Evolutionary conservation across 2,329 filamentous ascomycete species (phyloP).

Genomic region (Domatiomyces globalis): DNA sequence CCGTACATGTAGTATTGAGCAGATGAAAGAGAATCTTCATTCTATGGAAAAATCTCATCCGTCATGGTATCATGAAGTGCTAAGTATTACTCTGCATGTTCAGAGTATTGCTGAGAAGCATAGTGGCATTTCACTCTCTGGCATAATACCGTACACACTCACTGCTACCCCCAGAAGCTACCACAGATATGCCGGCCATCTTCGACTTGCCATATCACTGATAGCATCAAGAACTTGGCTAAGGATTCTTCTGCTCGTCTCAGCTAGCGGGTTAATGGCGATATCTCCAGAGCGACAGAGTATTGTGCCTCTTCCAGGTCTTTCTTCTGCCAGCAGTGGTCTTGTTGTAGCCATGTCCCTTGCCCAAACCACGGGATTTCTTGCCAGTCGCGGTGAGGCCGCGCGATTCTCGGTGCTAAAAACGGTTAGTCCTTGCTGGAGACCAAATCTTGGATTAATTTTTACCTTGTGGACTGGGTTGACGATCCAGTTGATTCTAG

Average conservation of each 20-base stretch:
- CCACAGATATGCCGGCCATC: background rate
- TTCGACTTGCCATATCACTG: background rate
- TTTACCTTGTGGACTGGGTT: constrained; percentile 88
- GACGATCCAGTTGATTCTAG: constrained; percentile 99
- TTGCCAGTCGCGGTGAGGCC: constrained; percentile 98
- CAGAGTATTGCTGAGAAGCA: background rate
- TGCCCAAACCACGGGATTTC: constrained; percentile 98
- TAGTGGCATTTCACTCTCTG: too few relatives aligned
- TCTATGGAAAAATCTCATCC: background rate
- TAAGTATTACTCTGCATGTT: background rate
- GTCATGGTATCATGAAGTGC: background rate
- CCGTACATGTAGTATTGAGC: background rate
- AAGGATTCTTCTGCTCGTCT: background rate
- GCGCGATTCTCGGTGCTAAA: constrained; percentile 83
- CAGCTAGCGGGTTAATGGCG: constrained; percentile 38
- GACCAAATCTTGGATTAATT: constrained; percentile 2
- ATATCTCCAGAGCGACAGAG: constrained; percentile 96
- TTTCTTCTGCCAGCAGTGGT: constrained; percentile 93
- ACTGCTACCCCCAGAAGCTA: background rate
- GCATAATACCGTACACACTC: background rate
- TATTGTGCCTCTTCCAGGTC: constrained; percentile 99
- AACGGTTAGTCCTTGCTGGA: constrained; percentile 15
- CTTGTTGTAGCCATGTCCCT: constrained; percentile 99
- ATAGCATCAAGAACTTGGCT: background rate
- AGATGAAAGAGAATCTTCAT: background rate